Evolutionary conservation across 1,284 basidiomycete species (phyloP).

Genomic region (Leucoagaricus sp.): DNA sequence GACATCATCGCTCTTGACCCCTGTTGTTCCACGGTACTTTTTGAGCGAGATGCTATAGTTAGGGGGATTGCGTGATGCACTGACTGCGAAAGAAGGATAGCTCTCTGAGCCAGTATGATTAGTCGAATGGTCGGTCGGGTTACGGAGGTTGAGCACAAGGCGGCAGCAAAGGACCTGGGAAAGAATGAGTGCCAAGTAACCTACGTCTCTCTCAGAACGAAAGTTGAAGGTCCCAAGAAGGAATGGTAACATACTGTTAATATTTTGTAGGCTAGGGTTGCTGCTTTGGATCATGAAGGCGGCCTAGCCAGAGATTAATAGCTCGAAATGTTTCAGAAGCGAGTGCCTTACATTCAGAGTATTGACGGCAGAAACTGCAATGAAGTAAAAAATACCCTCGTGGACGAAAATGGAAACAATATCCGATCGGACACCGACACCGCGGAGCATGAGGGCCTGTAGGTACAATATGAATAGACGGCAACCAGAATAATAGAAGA

Average conservation of each 20-base stretch:
- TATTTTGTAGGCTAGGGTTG: constrained; percentile 18
- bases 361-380: constrained; percentile 17
- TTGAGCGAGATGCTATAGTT: constrained; percentile 15
- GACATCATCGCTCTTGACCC: neutral
- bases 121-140: neutral
- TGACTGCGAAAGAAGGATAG: constrained; percentile 9
- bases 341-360: constrained; percentile 14
- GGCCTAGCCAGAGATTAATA: constrained; percentile 10
- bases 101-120: constrained; percentile 1
- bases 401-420: constrained; percentile 17
- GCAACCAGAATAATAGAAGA: neutral
- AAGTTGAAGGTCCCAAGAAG: neutral
- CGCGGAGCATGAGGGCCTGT: constrained; percentile 13
- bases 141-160: constrained; percentile 17
- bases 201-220: neutral
- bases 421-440: constrained; percentile 7
- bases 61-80: constrained; percentile 2
- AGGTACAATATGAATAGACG: neutral
- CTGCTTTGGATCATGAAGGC: constrained; percentile 20
- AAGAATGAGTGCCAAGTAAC: constrained; percentile 17
- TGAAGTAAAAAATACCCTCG: constrained; percentile 18
- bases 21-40: constrained; percentile 13
- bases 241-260: constrained; percentile 14
- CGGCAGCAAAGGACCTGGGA: constrained; percentile 20
- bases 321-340: neutral